Percentiles rank a stretch among this genome's conserved stretches.
These are phyloP conservation scores for Solanum neorickii DNA, from an alignment of 257 asterid species.

Conservation along the genomic window DNA sequence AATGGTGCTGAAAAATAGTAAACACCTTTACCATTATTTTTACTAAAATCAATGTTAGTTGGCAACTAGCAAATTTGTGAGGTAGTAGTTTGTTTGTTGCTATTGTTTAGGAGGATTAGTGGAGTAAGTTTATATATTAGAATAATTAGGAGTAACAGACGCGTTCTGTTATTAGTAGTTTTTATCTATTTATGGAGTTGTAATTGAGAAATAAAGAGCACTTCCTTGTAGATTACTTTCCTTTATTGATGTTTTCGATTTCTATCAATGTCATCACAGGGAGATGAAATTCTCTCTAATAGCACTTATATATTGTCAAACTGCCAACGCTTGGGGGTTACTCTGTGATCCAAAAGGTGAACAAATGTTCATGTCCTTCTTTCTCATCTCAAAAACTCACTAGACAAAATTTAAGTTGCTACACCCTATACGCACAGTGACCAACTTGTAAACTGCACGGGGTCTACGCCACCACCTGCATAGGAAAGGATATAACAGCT, in stretches of 20 bases:
- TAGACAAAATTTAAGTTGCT: background rate
- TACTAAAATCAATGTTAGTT: too few species aligned
- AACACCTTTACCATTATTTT: too few species aligned
- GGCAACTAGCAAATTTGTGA: too few species aligned
- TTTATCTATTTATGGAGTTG: background rate
- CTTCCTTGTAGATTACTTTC: background rate
- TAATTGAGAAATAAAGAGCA: background rate
- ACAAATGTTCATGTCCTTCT: background rate
- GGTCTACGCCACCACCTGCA: too few species aligned
- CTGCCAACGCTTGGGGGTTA: accelerated
- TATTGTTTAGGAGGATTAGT: background rate
- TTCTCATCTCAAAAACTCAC: background rate
- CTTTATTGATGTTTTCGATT: background rate
- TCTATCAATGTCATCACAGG: background rate
- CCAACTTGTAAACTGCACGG: too few species aligned
- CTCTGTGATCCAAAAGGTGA: background rate
- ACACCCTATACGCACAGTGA: too few species aligned
- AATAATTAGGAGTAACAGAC: background rate
- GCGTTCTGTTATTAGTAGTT: background rate
- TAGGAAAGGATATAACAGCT: too few species aligned
- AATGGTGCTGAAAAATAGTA: too few species aligned
- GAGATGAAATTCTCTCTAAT: background rate
- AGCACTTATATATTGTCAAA: too few species aligned
- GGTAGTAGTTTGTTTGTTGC: background rate
- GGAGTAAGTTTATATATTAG: background rate